Evolutionary conservation across 1,284 basidiomycete species (phyloP).

Genomic region (Heterobasidion irregulare): DNA sequence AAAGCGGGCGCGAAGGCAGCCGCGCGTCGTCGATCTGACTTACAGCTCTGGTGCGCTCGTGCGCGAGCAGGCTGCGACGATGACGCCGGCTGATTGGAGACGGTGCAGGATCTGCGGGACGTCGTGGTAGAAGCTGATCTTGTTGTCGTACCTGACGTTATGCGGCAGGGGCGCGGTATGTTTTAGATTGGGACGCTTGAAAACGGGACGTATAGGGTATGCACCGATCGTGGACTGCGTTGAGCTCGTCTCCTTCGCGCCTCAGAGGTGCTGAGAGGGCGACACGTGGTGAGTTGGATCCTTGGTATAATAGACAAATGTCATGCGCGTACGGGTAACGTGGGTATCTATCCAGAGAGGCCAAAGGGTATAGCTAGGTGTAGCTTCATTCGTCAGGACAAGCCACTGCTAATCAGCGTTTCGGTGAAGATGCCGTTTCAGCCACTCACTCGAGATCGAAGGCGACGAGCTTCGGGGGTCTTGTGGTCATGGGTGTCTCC

Average conservation of each 20-base stretch:
- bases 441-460: slow-evolving; percentile 76
- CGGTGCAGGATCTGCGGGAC: slow-evolving; percentile 71
- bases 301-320: too few relatives aligned
- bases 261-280: slow-evolving; percentile 47
- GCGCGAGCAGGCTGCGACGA: slow-evolving; percentile 71
- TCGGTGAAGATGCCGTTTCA: slow-evolving; percentile 2
- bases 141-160: slow-evolving; percentile 38
- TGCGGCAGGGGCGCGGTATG: neutral
- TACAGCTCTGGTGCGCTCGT: slow-evolving; percentile 67
- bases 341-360: slow-evolving; percentile 80
- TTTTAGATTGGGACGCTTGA: too few relatives aligned
- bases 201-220: slow-evolving; percentile 1
- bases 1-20: too few relatives aligned
- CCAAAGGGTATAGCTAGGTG: slow-evolving; percentile 69
- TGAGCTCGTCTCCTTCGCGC: slow-evolving; percentile 44
- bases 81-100: slow-evolving; percentile 44
- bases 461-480: slow-evolving; percentile 64
- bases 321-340: slow-evolving; percentile 30
- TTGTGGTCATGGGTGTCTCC: slow-evolving; percentile 19
- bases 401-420: neutral
- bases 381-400: slow-evolving; percentile 26
- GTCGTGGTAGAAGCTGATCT: slow-evolving; percentile 66
- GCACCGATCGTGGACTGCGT: slow-evolving; percentile 56
- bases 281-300: too few relatives aligned
- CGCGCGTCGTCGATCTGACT: slow-evolving; percentile 18